These are phyloP conservation scores for Drosera spatulata DNA, from an alignment of 179 eudicot species.

Conservation along the genomic window DNA sequence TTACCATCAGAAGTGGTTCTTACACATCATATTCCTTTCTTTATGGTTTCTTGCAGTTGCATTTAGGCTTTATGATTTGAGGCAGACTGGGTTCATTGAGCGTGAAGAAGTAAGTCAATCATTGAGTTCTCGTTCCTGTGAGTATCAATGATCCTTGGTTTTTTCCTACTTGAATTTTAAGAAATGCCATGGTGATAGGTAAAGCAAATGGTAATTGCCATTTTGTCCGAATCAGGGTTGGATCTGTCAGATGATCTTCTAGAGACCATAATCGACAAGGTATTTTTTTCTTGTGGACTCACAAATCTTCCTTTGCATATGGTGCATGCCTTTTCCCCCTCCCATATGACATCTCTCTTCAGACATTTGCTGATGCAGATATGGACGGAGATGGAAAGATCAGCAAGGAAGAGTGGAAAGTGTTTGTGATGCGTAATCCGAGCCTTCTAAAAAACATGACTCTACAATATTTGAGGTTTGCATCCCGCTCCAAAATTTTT, in stretches of 20 bases:
- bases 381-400: conserved; percentile 70
- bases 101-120: conserved; percentile 58
- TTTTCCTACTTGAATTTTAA: background rate
- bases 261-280: conserved; percentile 52
- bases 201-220: conserved; percentile 53
- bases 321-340: background rate
- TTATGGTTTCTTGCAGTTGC: conserved; percentile 47
- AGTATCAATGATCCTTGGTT: background rate
- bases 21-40: background rate
- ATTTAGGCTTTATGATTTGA: conserved; percentile 83
- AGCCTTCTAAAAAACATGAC: conserved; percentile 79
- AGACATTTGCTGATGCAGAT: conserved; percentile 91
- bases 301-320: background rate
- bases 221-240: conserved; percentile 44
- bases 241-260: conserved; percentile 42
- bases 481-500: background rate
- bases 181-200: conserved; percentile 20
- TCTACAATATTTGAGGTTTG: conserved; percentile 77
- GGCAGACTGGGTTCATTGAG: conserved; percentile 84
- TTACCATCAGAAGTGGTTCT: background rate
- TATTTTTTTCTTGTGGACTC: conserved; percentile 1
- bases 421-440: conserved; percentile 52
- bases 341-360: background rate
- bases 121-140: background rate
- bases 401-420: conserved; percentile 65